Conservation (phyloP, 2,329 filamentous ascomycete species). For the Apiospora koreana region DNA sequence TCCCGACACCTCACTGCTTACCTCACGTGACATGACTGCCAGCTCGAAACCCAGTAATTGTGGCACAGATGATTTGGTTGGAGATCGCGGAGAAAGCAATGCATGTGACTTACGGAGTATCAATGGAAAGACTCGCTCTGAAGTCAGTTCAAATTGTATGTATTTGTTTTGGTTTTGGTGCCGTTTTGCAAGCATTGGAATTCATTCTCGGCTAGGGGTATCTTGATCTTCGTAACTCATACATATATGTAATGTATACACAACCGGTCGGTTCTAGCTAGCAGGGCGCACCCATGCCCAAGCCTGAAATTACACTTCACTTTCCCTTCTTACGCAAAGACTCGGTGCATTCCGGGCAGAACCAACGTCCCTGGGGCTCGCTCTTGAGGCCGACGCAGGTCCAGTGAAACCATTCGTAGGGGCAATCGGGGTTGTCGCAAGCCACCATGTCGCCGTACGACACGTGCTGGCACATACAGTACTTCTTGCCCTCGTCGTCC, state of each 20-base stretch:
- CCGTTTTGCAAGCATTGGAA: not conserved
- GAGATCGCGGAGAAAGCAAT: too few relatives aligned
- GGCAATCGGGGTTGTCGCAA: constrained; percentile 81
- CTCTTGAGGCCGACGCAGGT: constrained; percentile 68
- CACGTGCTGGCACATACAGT: constrained; percentile 81
- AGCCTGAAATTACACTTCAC: constrained; percentile 1
- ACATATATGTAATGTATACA: not conserved
- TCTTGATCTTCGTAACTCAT: constrained; percentile 4
- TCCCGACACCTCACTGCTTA: not conserved
- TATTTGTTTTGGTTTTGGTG: not conserved
- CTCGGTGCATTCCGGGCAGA: constrained; percentile 62
- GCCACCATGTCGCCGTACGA: constrained; percentile 89
- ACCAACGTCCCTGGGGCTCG: constrained; percentile 69
- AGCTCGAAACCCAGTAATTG: not conserved
- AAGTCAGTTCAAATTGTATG: too few relatives aligned
- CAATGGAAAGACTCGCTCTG: too few relatives aligned
- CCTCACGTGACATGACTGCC: not conserved
- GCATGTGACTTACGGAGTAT: too few relatives aligned
- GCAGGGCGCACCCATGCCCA: not conserved
- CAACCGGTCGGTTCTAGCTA: not conserved
- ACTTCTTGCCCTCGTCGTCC: constrained; percentile 76
- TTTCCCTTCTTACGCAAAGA: constrained; percentile 48
- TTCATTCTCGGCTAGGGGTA: not conserved
- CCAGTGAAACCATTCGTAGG: constrained; percentile 89
- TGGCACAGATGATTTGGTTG: too few relatives aligned